Conservation (phyloP, 2,329 filamentous ascomycete genomes). For the Stylonectria norvegica region DNA sequence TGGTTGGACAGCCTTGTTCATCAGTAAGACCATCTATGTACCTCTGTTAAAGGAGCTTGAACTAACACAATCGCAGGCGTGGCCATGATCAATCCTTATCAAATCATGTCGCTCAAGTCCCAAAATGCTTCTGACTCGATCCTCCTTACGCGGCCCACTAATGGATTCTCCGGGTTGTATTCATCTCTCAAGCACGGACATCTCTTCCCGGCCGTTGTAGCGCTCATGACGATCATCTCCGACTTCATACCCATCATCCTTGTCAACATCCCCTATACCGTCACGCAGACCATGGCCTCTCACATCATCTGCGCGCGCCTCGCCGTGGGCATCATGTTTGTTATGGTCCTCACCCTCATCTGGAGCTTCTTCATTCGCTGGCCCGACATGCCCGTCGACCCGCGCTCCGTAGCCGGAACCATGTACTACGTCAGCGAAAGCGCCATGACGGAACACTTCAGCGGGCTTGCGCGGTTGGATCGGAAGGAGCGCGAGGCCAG, state of each 20-base stretch:
- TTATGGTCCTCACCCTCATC: constrained; percentile 42
- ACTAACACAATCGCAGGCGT: constrained; percentile 35
- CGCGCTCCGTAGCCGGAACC: constrained; percentile 43
- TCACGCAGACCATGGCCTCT: constrained; percentile 37
- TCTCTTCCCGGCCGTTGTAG: constrained; percentile 39
- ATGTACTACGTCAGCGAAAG: constrained; percentile 41
- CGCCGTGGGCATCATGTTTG: constrained; percentile 35
- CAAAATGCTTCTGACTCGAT: constrained; percentile 37
- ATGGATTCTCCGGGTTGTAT: constrained; percentile 43
- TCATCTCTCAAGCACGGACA: constrained; percentile 23
- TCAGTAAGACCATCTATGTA: constrained; percentile 14
- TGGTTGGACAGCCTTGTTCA: constrained; percentile 41
- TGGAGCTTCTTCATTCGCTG: constrained; percentile 40
- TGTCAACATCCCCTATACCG: constrained; percentile 46
- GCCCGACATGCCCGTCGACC: constrained; percentile 46
- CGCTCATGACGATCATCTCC: constrained; percentile 42
- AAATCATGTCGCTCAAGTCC: constrained; percentile 35
- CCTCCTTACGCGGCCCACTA: constrained; percentile 40
- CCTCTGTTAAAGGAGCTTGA: background rate
- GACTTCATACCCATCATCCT: constrained; percentile 50
- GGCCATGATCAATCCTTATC: constrained; percentile 43
- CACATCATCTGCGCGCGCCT: constrained; percentile 41
- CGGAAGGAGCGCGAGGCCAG: constrained; percentile 18
- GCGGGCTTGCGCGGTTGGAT: constrained; percentile 20
- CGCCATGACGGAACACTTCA: constrained; percentile 22